A percentile compares a stretch with the other conserved stretches of the same genome.
These are phyloP conservation scores for Suhomyces xylopsoci DNA, from an alignment of 805 yeast species.

Conservation along the genomic window DNA sequence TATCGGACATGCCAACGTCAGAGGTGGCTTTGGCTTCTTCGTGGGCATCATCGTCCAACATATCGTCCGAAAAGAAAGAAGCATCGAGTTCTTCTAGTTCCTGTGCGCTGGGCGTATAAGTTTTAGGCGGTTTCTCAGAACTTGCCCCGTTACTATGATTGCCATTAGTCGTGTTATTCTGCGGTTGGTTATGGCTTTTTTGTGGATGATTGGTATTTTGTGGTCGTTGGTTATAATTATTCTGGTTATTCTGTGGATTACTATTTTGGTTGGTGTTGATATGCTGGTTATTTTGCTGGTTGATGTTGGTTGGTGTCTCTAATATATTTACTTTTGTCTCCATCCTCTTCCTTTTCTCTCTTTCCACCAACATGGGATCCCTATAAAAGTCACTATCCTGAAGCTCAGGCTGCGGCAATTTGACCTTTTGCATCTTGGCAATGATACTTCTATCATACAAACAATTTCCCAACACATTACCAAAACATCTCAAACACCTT, in stretches of 20 bases:
- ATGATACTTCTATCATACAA: conserved; percentile 73
- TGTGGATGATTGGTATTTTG: background rate
- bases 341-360: conserved; percentile 21
- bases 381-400: conserved; percentile 33
- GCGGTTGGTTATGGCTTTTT: background rate
- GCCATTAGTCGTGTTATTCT: background rate
- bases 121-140: background rate
- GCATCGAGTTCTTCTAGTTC: conserved; percentile 37
- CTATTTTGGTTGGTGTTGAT: background rate
- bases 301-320: conserved; percentile 1
- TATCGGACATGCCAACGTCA: background rate
- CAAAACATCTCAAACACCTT: conserved; percentile 75
- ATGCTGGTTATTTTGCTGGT: background rate
- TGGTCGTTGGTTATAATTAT: background rate
- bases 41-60: conserved; percentile 19
- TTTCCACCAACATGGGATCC: conserved; percentile 31
- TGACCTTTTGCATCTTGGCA: conserved; percentile 46
- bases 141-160: background rate
- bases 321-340: conserved; percentile 7
- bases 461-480: conserved; percentile 78
- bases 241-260: background rate
- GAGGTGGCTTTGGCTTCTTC: background rate
- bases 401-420: conserved; percentile 25
- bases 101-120: conserved; percentile 9
- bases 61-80: conserved; percentile 42